Evolutionary conservation across 1,284 basidiomycete species (phyloP), one percentile per base, ranked within the genome.

Genomic region (Malassezia restricta): DNA sequence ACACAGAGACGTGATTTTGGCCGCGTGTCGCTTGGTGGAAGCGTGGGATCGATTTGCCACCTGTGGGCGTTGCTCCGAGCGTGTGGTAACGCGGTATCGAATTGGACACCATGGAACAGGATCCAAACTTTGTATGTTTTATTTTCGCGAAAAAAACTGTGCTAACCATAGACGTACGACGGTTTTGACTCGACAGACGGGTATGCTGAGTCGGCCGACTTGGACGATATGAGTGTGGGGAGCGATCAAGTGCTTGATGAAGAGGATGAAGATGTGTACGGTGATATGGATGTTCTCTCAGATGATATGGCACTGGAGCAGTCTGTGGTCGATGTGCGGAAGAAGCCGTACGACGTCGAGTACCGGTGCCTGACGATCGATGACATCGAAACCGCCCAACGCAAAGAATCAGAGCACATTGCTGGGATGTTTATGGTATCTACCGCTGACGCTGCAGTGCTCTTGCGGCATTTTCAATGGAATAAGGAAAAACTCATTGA

Each of bases 381-480:
- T 7, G 61, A 56, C 7, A 63, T 71, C 40, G 60, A 62, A 27
- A 57, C 59, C 8, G 56, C 59, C 32, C 68, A 71, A 57, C 49
- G 59, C 17, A 63, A 65, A 38, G 68, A 73, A 43, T 58, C 68
- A 20, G 68, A 67, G 12, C 66, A 71, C 31, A 58, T 72, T 24
- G 61, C 69, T 6, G 59, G 58, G 51, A 71, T 71, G 63, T 71
- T 73, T 41, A 47, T 61, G 53, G 60, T 78, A 78, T 43, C 63
- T 43, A 57, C 63, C 14, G 63, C 61, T 24, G 69, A 72, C 41
- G 89, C 91, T 2, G 80, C 83, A 1, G 78, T 91, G 42, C 78
- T 98, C 6, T 78, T 98, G 43, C 82, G 90, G 30, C 78, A 89
- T 76, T 83, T 86, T 77, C 78, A 80, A 43, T 98, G 92, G 92